Evolutionary conservation across 192 early-diverging fungal genomes (phyloP), one percentile per base, ranked within the genome.

Genomic region (Rhizoclosmatium sp.): DNA sequence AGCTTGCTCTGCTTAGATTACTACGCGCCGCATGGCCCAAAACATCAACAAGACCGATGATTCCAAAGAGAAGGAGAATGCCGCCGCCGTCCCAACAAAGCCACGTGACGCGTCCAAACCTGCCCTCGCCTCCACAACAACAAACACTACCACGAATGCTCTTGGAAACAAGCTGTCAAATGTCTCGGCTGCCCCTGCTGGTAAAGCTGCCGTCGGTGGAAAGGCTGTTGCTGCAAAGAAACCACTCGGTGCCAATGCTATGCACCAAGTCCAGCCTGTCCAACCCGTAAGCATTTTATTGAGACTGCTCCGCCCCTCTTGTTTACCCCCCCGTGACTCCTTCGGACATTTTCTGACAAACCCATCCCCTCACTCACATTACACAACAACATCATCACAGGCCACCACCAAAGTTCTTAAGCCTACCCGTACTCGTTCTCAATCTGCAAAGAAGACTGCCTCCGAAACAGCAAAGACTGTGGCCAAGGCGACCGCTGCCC

Each of bases 351-450:
- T 12, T 12, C 40, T 65, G 16, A 12, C 21, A 40, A 19, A 10
- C 2, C n/a, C 40, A 9, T 31, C 62, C 62, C 62, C 21, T 12
- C 16, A 10, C n/a, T 65, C 39, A 19, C 3, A 12, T 31, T 2
- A 19, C 9, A 5, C 7, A 31, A 31, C 31, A 31, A 31, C 31
- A 31, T 0, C 31, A 31, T 31, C 31, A 31, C 45, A 78, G 59
- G 41, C n/a, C 23, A 78, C 69, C 69, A 80, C 78, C 69, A 80
- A 80, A 56, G 64, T 80, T 31, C 41, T 65, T 41, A 80, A 80
- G 48, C 61, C 48, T 16, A 39, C 59, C 9, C 49, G 59, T 12
- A 62, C 45, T 14, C 58, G 65, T 46, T 71, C 78, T 23, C 69
- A 71, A n/a, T 64, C 70, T 9, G 69, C 78, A 16, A 60, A 71